Base-by-base conservation (phyloP, 768 basidiomycete genomes). In the Tricholoma bakamatsutake region DNA sequence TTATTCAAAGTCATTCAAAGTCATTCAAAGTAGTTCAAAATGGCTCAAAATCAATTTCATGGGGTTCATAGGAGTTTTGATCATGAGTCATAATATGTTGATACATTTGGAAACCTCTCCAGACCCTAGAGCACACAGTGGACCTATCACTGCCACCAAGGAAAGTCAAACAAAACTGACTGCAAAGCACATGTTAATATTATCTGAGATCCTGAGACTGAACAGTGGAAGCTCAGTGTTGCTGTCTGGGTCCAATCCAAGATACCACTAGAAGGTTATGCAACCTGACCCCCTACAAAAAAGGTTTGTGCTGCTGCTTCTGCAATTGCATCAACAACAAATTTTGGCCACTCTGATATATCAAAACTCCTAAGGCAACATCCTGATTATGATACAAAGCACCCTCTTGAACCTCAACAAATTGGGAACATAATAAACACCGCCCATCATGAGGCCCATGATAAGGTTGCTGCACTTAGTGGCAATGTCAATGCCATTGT, bases 401-500 rank as follows among this genome's bases (percentile, higher is more conserved):
- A 47, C 11, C 39, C 30, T 6, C 64, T 71, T 13, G 70, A 71
- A 53, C 59, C 62, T 9, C 64, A 65, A 4, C 72, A 74, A 50
- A 64, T 74, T n/a, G n/a, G n/a, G n/a, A n/a, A n/a, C n/a, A n/a
- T n/a, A n/a, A n/a, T n/a, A n/a, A n/a, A n/a, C n/a, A 3, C 57
- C 1, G 62, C 63, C 0, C 57, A 61, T 0, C 24, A 27, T 4
- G 54, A 62, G 13, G 67, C 62, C 5, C 56, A 54, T 0, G 50
- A 62, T 3, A 61, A 63, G 5, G 52, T 71, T 5, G 35, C 56
- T 7, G 27, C n/a, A 0, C 58, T 67, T 4, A 68, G 71, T 30
- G 70, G 72, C 21, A 64, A 70, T 53, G 28, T 68, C 24, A 33
- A 57, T 5, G 62, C 69, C 0, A 67, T 73, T 28, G 12, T 67